phyloP scores from a whole-genome alignment of 2,329 filamentous ascomycete genomes.

The Colletotrichum sansevieriae region DNA sequence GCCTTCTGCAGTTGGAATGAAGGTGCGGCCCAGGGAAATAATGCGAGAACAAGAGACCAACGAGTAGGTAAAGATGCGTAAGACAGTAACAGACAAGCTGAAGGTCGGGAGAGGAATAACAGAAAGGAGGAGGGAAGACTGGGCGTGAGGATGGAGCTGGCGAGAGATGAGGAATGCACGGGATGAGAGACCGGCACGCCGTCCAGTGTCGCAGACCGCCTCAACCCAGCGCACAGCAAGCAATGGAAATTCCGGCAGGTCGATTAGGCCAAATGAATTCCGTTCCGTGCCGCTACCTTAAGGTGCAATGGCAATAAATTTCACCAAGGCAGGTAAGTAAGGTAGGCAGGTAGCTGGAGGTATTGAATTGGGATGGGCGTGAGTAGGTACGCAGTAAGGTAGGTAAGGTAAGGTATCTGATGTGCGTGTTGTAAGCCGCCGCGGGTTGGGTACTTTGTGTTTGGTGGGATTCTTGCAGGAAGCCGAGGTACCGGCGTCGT shows the following conservation, averaged over 20 bases:
- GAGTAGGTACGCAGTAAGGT: background rate
- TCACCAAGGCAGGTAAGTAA: background rate
- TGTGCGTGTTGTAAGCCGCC: slow-evolving; percentile 19
- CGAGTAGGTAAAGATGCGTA: slow-evolving; percentile 2
- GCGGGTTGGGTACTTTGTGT: slow-evolving; percentile 16
- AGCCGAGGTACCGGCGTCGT: slow-evolving; percentile 6
- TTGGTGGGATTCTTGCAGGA: background rate
- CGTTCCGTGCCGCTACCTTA: background rate
- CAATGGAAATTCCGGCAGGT: background rate
- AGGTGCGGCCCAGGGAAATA: slow-evolving; percentile 31
- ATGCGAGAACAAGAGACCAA: slow-evolving; percentile 6
- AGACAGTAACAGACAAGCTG: slow-evolving; percentile 1
- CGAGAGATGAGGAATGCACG: slow-evolving; percentile 2
- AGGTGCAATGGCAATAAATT: background rate
- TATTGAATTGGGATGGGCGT: background rate
- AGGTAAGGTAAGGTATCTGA: background rate
- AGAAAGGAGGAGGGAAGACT: background rate
- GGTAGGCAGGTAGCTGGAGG: background rate
- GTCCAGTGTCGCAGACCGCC: slow-evolving; percentile 20
- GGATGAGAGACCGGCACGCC: slow-evolving; percentile 5
- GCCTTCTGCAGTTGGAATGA: slow-evolving; percentile 34
- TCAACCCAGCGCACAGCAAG: slow-evolving; percentile 3
- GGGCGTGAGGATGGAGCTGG: slow-evolving; percentile 10
- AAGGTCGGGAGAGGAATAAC: slow-evolving; percentile 1
- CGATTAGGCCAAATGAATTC: too few relatives aligned